Percentiles rank a stretch among this genome's conserved stretches.
phyloP scores from a whole-genome alignment of 805 yeast genomes.

The Yarrowia hollandica region DNA sequence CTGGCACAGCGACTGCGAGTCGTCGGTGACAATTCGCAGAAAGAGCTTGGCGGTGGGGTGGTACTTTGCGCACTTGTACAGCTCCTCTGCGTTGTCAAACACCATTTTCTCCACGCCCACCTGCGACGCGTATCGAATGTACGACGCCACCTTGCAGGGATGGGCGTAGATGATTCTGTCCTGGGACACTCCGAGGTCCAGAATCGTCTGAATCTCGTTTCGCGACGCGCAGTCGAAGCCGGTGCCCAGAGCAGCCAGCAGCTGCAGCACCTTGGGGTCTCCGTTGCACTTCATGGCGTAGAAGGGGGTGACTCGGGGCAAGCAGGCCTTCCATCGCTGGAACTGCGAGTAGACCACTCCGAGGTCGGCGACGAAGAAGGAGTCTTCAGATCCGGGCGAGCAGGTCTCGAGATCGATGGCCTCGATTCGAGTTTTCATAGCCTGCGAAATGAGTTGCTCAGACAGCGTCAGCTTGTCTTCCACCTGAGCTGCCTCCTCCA shows the following conservation, averaged over 20 bases:
- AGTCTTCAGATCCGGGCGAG: constrained; percentile 74
- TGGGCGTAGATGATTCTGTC: constrained; percentile 82
- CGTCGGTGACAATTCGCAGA: constrained; percentile 86
- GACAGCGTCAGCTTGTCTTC: constrained; percentile 21
- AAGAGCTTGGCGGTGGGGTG: constrained; percentile 73
- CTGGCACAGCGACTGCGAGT: constrained; percentile 80
- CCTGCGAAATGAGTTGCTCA: constrained; percentile 32
- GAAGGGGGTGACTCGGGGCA: constrained; percentile 81
- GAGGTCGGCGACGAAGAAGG: constrained; percentile 86
- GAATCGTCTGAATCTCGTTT: constrained; percentile 70
- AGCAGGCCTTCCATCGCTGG: constrained; percentile 58
- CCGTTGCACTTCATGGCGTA: constrained; percentile 96
- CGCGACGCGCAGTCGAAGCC: constrained; percentile 94
- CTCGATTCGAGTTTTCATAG: constrained; percentile 34
- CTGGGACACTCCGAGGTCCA: constrained; percentile 63
- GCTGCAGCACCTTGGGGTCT: constrained; percentile 56
- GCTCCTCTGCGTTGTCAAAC: constrained; percentile 84
- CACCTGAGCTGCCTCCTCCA: neutral
- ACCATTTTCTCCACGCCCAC: constrained; percentile 69
- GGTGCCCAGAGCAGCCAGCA: constrained; percentile 62
- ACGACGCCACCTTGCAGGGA: constrained; percentile 89
- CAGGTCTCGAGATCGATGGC: constrained; percentile 57
- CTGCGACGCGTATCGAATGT: constrained; percentile 66
- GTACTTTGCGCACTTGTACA: constrained; percentile 64
- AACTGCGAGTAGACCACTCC: constrained; percentile 66